Conservation (phyloP, 352 stramenopile genomes). For the Pythium guiyangense region DNA sequence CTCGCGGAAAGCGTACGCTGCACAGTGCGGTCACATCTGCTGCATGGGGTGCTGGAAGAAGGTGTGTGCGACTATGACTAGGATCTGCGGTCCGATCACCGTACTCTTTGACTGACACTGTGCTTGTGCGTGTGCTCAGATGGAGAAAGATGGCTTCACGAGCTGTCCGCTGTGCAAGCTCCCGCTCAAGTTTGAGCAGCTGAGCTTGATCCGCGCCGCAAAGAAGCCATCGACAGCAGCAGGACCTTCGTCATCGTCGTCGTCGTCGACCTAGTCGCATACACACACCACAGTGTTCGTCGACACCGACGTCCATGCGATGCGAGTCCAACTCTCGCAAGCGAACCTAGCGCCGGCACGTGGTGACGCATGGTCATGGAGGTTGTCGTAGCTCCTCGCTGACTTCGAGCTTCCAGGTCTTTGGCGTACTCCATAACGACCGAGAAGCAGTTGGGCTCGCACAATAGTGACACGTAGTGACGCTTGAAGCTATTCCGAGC, state of each 20-base stretch:
- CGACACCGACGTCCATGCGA: too few species aligned
- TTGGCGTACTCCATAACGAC: too few species aligned
- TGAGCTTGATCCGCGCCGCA: constrained; percentile 69
- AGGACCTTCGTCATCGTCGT: not conserved
- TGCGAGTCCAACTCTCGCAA: too few species aligned
- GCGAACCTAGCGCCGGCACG: too few species aligned
- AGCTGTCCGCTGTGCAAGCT: constrained; percentile 77
- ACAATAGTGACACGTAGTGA: too few species aligned
- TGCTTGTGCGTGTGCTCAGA: constrained; percentile 25
- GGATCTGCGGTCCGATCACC: too few species aligned
- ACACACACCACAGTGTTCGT: too few species aligned
- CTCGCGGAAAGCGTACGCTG: constrained; percentile 66
- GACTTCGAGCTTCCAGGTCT: too few species aligned
- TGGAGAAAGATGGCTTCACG: constrained; percentile 70
- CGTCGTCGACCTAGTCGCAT: not conserved
- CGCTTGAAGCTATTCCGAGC: not conserved
- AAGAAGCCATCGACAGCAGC: constrained; percentile 18
- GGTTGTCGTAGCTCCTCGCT: too few species aligned
- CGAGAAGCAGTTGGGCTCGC: too few species aligned
- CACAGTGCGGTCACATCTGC: constrained; percentile 81
- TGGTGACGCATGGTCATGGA: too few species aligned
- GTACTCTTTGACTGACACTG: constrained; percentile 3
- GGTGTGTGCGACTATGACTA: constrained; percentile 21
- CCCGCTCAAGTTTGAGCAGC: constrained; percentile 57
- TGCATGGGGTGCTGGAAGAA: constrained; percentile 83